Evolutionary conservation across 2,329 filamentous ascomycete species (phyloP), one percentile per base, ranked within the genome.

Genomic region (Colletotrichum paranaense): DNA sequence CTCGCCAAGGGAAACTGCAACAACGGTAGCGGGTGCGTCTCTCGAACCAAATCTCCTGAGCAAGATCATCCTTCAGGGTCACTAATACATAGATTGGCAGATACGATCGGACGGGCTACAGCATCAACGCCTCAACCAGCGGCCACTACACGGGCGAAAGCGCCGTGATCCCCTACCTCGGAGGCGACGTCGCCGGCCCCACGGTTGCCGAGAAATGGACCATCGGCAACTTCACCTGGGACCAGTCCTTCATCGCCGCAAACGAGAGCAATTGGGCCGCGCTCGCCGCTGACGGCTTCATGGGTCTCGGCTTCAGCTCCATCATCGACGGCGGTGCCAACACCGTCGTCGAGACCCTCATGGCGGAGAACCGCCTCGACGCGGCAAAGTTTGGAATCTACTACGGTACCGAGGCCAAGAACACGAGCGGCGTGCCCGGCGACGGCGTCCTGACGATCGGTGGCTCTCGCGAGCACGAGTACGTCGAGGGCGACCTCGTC

Each of bases 221-320:
- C 0, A 56, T 75, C 2, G 76, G 65, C 3, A 67, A 74, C 4
- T 1, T 73, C 0, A 74, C 73, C 1, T 84, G 80, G 79, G 73
- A 74, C 4, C 77, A 79, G 35, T 67, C 75, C 14, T 82, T 82
- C 64, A 76, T 84, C 7, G 76, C 78, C 12, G 79, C 78, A 28
- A 79, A 79, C 68, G 68, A 78, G 64, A 79, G 74, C 62, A 76
- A 67, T 26, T 83, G 81, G 81, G 68, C 68, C 0, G 59, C 76
- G 7, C 75, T 79, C 7, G 74, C 82, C 0, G 79, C 77, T 4
- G 79, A 82, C 57, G 82, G 82, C 26, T 83, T 84, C 74, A 66
- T 84, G 38, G 82, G 82, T 0, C 75, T 83, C 3, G 78, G 78
- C 2, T 84, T 83, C 35, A 72, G 75, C 19, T 78, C 78, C 26